A percentile compares a stretch with the other conserved stretches of the same genome.
Evolutionary conservation across 2,329 filamentous ascomycete species (phyloP).

Genomic region (Stachybotrys chartarum): DNA sequence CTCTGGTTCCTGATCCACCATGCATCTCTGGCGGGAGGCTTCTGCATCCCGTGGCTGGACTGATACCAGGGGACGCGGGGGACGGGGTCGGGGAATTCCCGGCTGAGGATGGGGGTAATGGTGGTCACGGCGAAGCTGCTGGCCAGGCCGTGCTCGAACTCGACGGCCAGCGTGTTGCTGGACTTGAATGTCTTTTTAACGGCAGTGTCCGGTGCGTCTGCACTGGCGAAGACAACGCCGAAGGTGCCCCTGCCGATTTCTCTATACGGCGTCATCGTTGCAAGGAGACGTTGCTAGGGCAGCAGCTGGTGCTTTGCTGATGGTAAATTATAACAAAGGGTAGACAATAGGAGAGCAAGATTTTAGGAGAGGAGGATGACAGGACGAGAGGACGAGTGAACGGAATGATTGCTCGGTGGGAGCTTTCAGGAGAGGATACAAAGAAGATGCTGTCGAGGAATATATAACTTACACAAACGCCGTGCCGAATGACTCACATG

Average conservation of each 20-base stretch:
- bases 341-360: no score
- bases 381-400: neutral
- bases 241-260: conserved; percentile 6
- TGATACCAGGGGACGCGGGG: conserved; percentile 6
- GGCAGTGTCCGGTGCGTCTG: conserved; percentile 1
- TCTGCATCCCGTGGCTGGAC: conserved; percentile 5
- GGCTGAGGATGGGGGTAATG: conserved; percentile 1
- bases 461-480: no score
- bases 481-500: no score
- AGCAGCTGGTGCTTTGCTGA: no score
- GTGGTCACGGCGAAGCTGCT: conserved; percentile 5
- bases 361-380: neutral
- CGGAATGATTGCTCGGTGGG: no score
- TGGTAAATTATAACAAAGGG: no score
- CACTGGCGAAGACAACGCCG: conserved; percentile 4
- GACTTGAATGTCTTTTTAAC: conserved; percentile 7
- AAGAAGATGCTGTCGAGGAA: no score
- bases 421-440: no score
- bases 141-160: conserved; percentile 5
- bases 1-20: conserved; percentile 4
- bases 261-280: neutral
- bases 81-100: conserved; percentile 1
- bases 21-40: conserved; percentile 1
- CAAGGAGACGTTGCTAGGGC: no score
- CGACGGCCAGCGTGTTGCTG: conserved; percentile 2